Evolutionary conservation across 495 filamentous ascomycete genomes (phyloP).

Genomic region (Neurospora pannonica): DNA sequence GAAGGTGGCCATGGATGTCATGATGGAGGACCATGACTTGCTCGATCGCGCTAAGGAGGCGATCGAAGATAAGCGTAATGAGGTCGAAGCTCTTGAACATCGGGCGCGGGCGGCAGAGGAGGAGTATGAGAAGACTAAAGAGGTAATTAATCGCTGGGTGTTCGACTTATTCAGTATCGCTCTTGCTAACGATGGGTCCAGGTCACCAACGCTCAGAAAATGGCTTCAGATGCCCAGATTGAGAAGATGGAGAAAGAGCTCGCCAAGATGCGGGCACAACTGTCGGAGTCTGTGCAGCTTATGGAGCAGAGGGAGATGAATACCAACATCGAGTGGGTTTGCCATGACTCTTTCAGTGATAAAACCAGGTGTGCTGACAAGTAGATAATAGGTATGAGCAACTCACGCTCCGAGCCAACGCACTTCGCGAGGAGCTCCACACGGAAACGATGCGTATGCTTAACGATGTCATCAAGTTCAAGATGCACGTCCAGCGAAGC

Average conservation of each 20-base stretch:
- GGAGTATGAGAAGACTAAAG: conserved; percentile 89
- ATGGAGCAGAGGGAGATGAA: conserved; percentile 96
- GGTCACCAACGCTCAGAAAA: conserved; percentile 75
- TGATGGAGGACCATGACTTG: conserved; percentile 83
- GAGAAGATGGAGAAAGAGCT: conserved; percentile 98
- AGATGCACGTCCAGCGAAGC: conserved; percentile 86
- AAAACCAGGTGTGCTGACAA: conserved; percentile 12
- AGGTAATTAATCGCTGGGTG: conserved; percentile 33
- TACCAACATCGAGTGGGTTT: conserved; percentile 78
- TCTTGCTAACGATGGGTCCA: conserved; percentile 11
- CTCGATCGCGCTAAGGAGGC: conserved; percentile 89
- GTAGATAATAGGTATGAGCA: conserved; percentile 64
- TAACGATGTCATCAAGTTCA: conserved; percentile 97
- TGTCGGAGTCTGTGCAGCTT: conserved; percentile 81
- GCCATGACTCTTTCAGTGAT: background rate
- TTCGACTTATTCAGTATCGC: background rate
- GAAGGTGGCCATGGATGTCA: conserved; percentile 69
- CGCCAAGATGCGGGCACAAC: conserved; percentile 74
- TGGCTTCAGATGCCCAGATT: conserved; percentile 81
- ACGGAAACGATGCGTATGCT: conserved; percentile 93
- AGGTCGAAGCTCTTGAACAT: conserved; percentile 88
- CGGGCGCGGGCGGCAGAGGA: conserved; percentile 75
- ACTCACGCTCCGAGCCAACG: conserved; percentile 69
- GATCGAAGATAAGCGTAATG: conserved; percentile 84
- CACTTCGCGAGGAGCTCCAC: conserved; percentile 85